phyloP scores from a whole-genome alignment of 495 filamentous ascomycete genomes.

The Neurospora discreta region DNA sequence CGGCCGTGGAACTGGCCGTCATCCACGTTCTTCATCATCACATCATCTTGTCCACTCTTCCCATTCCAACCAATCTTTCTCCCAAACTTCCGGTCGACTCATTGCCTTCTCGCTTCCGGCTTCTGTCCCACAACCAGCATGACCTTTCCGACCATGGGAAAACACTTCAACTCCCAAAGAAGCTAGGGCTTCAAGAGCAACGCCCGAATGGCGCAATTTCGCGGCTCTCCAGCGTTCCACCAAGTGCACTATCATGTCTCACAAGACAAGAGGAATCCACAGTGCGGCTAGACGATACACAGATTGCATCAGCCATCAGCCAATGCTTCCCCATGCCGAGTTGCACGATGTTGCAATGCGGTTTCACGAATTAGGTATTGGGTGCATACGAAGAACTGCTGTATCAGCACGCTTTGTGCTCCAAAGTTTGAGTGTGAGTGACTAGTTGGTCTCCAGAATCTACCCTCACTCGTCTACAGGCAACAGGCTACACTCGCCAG shows the following conservation, averaged over 20 bases:
- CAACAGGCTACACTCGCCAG: background rate
- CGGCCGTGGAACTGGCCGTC: background rate
- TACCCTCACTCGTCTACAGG: background rate
- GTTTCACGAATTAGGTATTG: background rate
- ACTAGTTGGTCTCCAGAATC: background rate
- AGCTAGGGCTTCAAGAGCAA: background rate
- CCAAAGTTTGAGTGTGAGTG: background rate
- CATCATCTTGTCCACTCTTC: background rate
- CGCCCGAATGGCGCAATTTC: background rate
- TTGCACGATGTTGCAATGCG: background rate
- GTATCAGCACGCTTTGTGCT: background rate
- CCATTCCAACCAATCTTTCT: background rate
- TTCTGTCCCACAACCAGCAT: background rate
- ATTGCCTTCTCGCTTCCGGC: background rate
- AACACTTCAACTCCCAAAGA: background rate
- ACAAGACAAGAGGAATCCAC: background rate
- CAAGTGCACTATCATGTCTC: background rate
- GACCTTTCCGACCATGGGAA: background rate
- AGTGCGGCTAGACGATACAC: background rate
- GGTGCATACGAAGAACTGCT: background rate
- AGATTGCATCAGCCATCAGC: background rate
- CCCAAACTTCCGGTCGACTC: background rate
- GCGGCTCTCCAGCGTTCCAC: background rate
- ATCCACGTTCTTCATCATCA: background rate
- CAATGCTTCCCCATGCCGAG: background rate